Evolutionary conservation across 1,284 basidiomycete species (phyloP).

Genomic region (Rhodotorula sp.): DNA sequence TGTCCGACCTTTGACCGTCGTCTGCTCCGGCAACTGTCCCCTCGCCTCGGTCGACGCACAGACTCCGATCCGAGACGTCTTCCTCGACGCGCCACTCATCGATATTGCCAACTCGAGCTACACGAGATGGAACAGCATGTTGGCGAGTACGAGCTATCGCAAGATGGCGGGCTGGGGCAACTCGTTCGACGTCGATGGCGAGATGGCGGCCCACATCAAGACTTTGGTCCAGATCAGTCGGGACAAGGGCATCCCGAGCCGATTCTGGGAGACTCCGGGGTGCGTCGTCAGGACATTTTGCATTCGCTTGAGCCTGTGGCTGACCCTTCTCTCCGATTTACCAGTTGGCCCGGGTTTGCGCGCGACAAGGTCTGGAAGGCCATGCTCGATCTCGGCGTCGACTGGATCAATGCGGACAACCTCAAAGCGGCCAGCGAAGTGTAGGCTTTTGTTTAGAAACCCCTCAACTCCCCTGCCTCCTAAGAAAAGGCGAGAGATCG

Average conservation of each 20-base stretch:
- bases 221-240: slow-evolving; percentile 31
- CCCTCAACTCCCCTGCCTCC: too few species aligned
- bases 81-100: slow-evolving; percentile 47
- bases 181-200: not conserved
- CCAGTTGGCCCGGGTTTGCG: slow-evolving; percentile 40
- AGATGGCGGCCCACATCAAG: slow-evolving; percentile 6
- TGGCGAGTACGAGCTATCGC: slow-evolving; percentile 20
- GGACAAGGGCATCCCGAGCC: slow-evolving; percentile 45
- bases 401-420: slow-evolving; percentile 48
- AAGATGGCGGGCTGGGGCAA: slow-evolving; percentile 13
- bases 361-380: slow-evolving; percentile 45
- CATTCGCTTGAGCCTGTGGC: not conserved
- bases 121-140: slow-evolving; percentile 5
- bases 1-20: slow-evolving; percentile 45
- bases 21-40: slow-evolving; percentile 48
- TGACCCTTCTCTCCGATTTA: too few species aligned
- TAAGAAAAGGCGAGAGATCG: not conserved
- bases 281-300: not conserved
- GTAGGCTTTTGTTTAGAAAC: not conserved
- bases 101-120: slow-evolving; percentile 21
- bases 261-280: slow-evolving; percentile 48
- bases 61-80: slow-evolving; percentile 43
- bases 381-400: slow-evolving; percentile 41
- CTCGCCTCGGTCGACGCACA: slow-evolving; percentile 41
- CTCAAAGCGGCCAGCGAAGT: slow-evolving; percentile 41